A percentile compares a stretch with the other conserved stretches of the same genome.
phyloP scores from a whole-genome alignment of 1,284 basidiomycete genomes.

The Violaceomyces palustris region DNA sequence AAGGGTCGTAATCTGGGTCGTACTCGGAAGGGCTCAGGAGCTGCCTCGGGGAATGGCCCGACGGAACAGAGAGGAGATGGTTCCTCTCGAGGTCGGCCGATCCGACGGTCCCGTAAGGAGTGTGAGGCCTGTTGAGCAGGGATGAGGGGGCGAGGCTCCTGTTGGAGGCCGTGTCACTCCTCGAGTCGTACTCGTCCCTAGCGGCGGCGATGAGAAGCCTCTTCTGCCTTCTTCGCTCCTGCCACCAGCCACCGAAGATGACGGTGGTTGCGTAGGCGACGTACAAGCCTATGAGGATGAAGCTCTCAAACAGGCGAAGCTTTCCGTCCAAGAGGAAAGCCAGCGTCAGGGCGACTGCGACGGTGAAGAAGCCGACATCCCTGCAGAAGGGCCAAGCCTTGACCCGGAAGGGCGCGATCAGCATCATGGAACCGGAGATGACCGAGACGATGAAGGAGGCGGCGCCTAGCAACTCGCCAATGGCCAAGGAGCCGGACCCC shows the following conservation, averaged over 20 bases:
- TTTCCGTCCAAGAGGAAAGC: slow-evolving; percentile 72
- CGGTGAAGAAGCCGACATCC: slow-evolving; percentile 86
- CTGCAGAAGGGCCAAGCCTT: slow-evolving; percentile 75
- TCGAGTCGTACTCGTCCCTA: slow-evolving; percentile 31
- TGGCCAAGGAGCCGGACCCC: slow-evolving; percentile 78
- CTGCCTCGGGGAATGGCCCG: slow-evolving; percentile 4
- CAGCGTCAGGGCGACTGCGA: slow-evolving; percentile 70
- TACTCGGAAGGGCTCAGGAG: slow-evolving; percentile 34
- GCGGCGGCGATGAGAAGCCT: slow-evolving; percentile 21
- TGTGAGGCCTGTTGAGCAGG: slow-evolving; percentile 5
- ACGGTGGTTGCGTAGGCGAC: slow-evolving; percentile 72
- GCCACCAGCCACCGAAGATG: slow-evolving; percentile 72
- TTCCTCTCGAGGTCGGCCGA: neutral
- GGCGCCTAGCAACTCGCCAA: slow-evolving; percentile 91
- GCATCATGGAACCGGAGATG: slow-evolving; percentile 88
- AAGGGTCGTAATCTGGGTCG: slow-evolving; percentile 38
- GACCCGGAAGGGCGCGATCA: slow-evolving; percentile 87
- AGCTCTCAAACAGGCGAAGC: slow-evolving; percentile 71
- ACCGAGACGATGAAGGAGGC: slow-evolving; percentile 93
- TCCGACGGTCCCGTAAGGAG: neutral
- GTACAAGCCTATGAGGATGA: slow-evolving; percentile 70
- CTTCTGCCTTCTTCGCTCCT: slow-evolving; percentile 29
- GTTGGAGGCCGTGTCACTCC: too few relatives aligned
- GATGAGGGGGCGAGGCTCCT: slow-evolving; percentile 16
- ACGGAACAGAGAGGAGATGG: slow-evolving; percentile 6